Percentiles rank a stretch among this genome's conserved stretches.
Conservation (phyloP, 192 early-diverging fungal genomes). For the Coemansia sp. region DNA sequence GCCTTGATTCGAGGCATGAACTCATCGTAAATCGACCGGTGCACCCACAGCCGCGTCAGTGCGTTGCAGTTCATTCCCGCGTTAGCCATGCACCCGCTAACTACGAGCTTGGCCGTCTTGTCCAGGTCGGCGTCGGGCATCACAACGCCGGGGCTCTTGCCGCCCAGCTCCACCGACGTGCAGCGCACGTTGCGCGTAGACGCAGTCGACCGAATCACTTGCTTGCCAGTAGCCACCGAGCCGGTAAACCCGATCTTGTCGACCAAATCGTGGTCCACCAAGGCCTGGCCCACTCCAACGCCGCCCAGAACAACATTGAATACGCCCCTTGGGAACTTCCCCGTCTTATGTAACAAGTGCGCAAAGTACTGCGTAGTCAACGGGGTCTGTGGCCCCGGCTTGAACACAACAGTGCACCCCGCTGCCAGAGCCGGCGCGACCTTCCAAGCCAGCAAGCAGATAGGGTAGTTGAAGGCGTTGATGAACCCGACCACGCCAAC, state of each 20-base stretch:
- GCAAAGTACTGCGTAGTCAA: constrained; percentile 58
- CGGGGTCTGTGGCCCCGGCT: constrained; percentile 61
- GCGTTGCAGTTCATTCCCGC: constrained; percentile 77
- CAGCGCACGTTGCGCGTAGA: constrained; percentile 41
- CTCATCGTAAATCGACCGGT: constrained; percentile 61
- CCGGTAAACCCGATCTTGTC: constrained; percentile 61
- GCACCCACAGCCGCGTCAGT: constrained; percentile 67
- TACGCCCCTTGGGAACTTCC: constrained; percentile 52
- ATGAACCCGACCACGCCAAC: constrained; percentile 56
- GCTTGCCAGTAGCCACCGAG: constrained; percentile 54
- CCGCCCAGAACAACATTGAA: constrained; percentile 58
- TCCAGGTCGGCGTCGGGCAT: constrained; percentile 55
- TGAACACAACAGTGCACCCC: constrained; percentile 55
- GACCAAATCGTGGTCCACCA: constrained; percentile 48
- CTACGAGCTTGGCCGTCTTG: constrained; percentile 42
- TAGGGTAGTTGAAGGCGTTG: constrained; percentile 65
- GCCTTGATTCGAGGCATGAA: constrained; percentile 59
- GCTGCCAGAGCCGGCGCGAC: constrained; percentile 53
- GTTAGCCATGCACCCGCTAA: constrained; percentile 59
- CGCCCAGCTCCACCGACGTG: constrained; percentile 59
- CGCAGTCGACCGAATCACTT: constrained; percentile 54
- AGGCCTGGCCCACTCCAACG: constrained; percentile 41
- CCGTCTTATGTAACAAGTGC: constrained; percentile 37
- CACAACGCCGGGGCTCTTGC: constrained; percentile 59
- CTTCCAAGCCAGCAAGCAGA: constrained; percentile 54